Percentiles rank a stretch among this genome's conserved stretches.
Evolutionary conservation across 2,329 filamentous ascomycete species (phyloP).

Genomic region (Endothia cerciana): DNA sequence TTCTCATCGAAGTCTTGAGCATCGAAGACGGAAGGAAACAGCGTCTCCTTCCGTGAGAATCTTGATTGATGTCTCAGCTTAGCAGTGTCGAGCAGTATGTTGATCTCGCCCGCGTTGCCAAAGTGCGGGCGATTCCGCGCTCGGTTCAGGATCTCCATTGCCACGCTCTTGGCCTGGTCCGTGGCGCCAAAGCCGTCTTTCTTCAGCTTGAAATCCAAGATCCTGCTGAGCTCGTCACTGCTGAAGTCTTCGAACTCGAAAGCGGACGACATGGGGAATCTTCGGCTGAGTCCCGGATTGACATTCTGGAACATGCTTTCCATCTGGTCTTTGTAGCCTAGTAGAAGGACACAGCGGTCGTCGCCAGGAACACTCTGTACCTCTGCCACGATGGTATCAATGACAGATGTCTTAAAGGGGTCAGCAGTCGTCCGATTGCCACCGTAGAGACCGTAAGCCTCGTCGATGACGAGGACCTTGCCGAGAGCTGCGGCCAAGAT

Average conservation of each 20-base stretch:
- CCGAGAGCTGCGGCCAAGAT: constrained; percentile 69
- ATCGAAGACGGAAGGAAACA: constrained; percentile 35
- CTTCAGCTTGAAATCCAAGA: constrained; percentile 67
- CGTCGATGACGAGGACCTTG: constrained; percentile 80
- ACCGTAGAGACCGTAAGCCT: constrained; percentile 70
- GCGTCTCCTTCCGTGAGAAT: constrained; percentile 31
- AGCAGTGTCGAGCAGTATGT: constrained; percentile 65
- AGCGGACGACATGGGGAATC: constrained; percentile 66
- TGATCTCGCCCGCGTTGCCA: constrained; percentile 75
- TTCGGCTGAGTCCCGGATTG: constrained; percentile 69
- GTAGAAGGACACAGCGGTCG: constrained; percentile 71
- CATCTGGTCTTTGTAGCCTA: constrained; percentile 74
- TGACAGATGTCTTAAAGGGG: constrained; percentile 64
- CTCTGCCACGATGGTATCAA: constrained; percentile 76
- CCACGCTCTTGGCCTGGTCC: constrained; percentile 54
- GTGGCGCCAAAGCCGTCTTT: constrained; percentile 57
- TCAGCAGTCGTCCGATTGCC: constrained; percentile 39
- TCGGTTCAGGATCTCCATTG: constrained; percentile 62
- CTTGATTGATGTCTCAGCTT: constrained; percentile 48
- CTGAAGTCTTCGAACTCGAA: constrained; percentile 73
- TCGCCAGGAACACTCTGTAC: constrained; percentile 72
- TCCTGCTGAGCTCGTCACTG: constrained; percentile 58
- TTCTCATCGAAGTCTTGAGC: constrained; percentile 62
- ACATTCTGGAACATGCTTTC: constrained; percentile 73
- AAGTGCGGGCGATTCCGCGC: constrained; percentile 68